These are phyloP conservation scores for Mycena indigotica DNA, from an alignment of 768 basidiomycete genomes.

Conservation along the genomic window DNA sequence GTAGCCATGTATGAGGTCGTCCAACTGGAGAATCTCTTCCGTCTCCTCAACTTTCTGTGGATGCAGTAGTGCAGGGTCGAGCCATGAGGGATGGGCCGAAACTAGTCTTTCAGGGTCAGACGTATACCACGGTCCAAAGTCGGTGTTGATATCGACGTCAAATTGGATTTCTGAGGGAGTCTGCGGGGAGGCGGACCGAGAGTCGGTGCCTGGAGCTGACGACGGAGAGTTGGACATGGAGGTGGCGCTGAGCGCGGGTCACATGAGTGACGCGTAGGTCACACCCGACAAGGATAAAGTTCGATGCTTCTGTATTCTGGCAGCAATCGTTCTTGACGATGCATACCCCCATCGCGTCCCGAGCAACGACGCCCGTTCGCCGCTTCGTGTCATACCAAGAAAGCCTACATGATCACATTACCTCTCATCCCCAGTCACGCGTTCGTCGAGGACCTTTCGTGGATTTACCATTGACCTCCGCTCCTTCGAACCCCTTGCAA, in stretches of 20 bases:
- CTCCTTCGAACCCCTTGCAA: too few species aligned
- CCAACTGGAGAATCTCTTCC: constrained; percentile 62
- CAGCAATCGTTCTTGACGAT: too few species aligned
- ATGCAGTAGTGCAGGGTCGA: constrained; percentile 39
- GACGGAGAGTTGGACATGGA: constrained; percentile 67
- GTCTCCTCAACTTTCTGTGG: constrained; percentile 49
- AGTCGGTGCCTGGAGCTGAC: constrained; percentile 54
- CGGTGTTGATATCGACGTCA: constrained; percentile 52
- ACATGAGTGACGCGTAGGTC: neutral
- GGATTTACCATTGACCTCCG: too few species aligned
- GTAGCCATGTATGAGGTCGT: constrained; percentile 76
- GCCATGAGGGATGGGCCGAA: constrained; percentile 44
- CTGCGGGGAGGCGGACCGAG: constrained; percentile 72
- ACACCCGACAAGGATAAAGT: too few species aligned
- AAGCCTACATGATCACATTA: too few species aligned
- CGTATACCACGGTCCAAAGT: constrained; percentile 60
- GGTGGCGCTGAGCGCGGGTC: constrained; percentile 4
- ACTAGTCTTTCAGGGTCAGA: constrained; percentile 45
- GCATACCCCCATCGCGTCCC: neutral
- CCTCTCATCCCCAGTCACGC: too few species aligned
- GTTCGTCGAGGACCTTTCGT: too few species aligned
- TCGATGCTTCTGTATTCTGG: too few species aligned
- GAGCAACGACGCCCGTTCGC: constrained; percentile 13
- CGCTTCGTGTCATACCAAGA: constrained; percentile 13
- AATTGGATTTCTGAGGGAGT: constrained; percentile 67